Conservation (phyloP, 495 filamentous ascomycete species). For the Thermothielavioides terrestris region DNA sequence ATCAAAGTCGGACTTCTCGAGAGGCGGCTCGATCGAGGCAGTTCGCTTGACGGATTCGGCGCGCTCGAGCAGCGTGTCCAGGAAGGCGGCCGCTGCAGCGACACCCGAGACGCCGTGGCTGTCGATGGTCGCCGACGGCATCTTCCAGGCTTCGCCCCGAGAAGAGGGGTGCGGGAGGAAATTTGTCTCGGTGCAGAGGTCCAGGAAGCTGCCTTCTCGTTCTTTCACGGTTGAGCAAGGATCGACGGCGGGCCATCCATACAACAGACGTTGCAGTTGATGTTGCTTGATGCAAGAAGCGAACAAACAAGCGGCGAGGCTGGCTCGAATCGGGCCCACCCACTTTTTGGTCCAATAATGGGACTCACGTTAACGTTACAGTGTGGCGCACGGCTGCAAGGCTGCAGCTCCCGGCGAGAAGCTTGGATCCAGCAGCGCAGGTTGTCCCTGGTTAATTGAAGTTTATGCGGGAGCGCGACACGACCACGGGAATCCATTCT, state of each 20-base stretch:
- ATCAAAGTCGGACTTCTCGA: slow-evolving; percentile 54
- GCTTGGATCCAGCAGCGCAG: neutral
- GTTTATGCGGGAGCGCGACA: slow-evolving; percentile 13
- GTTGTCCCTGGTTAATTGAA: neutral
- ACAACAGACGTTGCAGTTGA: neutral
- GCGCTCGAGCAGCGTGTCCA: slow-evolving; percentile 54
- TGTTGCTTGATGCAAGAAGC: neutral
- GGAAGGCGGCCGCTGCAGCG: slow-evolving; percentile 42
- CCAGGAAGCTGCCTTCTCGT: neutral
- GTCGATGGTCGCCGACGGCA: slow-evolving; percentile 32
- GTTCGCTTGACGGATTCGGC: slow-evolving; percentile 58
- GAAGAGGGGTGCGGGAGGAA: too few relatives aligned
- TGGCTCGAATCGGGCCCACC: neutral
- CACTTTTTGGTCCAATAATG: too few relatives aligned
- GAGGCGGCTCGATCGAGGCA: slow-evolving; percentile 65
- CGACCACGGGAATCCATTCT: neutral
- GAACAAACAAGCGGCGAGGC: neutral
- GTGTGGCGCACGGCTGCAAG: slow-evolving; percentile 1
- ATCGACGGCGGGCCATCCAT: neutral
- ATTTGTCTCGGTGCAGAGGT: neutral
- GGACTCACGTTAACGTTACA: too few relatives aligned
- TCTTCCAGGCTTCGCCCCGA: slow-evolving; percentile 10
- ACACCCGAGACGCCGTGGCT: slow-evolving; percentile 49
- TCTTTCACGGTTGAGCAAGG: neutral
- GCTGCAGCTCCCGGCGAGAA: slow-evolving; percentile 1